phyloP scores from a whole-genome alignment of 345 rosid species.

The Eucalyptus erythrocorys region DNA sequence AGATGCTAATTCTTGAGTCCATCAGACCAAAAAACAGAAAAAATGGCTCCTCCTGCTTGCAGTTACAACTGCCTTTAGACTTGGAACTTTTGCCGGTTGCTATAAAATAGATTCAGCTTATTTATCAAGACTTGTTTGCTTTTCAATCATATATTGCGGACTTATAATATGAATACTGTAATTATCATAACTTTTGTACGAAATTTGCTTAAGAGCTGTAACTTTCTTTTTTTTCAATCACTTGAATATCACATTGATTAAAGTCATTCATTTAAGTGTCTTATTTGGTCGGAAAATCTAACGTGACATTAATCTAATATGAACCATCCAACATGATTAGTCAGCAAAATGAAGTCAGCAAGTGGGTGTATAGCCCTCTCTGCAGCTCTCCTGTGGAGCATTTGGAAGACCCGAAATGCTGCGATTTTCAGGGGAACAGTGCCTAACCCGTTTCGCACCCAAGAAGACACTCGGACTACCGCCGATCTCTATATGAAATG shows the following conservation, averaged over 20 bases:
- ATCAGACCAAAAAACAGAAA: background rate
- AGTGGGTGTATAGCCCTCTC: too few species aligned
- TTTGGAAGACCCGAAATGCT: too few species aligned
- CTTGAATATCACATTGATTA: background rate
- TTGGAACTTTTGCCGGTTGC: too few species aligned
- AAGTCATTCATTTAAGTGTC: background rate
- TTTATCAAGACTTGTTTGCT: too few species aligned
- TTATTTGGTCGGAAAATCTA: background rate
- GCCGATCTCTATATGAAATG: too few species aligned
- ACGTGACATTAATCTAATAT: background rate
- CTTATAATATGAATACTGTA: accelerated
- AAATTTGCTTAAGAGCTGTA: background rate
- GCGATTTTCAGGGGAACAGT: too few species aligned
- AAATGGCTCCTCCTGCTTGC: too few species aligned
- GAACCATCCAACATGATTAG: background rate
- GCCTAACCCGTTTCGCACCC: too few species aligned
- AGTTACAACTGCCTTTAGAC: too few species aligned
- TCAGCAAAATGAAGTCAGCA: background rate
- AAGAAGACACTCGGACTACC: too few species aligned
- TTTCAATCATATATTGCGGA: background rate
- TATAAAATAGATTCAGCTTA: too few species aligned
- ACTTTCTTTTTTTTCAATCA: background rate
- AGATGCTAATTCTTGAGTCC: background rate
- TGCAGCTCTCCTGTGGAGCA: too few species aligned
- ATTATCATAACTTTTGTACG: background rate